Evolutionary conservation across 1,284 basidiomycete species (phyloP).

Genomic region (Prillingera fragicola): DNA sequence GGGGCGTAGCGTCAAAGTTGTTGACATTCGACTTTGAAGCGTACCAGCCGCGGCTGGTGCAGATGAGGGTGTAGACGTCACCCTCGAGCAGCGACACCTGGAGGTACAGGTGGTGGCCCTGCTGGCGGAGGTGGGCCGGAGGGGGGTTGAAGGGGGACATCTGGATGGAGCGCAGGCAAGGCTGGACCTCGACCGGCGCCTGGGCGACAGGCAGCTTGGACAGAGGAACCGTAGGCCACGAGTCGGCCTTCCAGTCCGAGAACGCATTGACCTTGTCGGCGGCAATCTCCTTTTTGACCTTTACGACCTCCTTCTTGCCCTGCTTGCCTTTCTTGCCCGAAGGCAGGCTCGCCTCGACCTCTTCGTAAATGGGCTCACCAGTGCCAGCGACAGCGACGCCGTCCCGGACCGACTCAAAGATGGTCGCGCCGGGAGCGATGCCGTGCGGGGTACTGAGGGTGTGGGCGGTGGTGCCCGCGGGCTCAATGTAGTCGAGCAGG

Average conservation of each 20-base stretch:
- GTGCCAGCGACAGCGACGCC: constrained; percentile 31
- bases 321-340: constrained; percentile 31
- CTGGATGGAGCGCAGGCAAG: constrained; percentile 50
- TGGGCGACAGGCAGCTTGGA: constrained; percentile 43
- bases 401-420: constrained; percentile 52
- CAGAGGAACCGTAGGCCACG: constrained; percentile 31
- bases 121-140: constrained; percentile 52
- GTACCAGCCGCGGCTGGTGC: constrained; percentile 54
- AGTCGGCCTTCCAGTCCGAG: constrained; percentile 42
- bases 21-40: constrained; percentile 51
- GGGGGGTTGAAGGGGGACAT: constrained; percentile 58
- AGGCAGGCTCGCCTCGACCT: constrained; percentile 29
- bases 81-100: constrained; percentile 54
- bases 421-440: constrained; percentile 49
- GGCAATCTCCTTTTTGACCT: constrained; percentile 35
- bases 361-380: constrained; percentile 28
- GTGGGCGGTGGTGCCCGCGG: constrained; percentile 45
- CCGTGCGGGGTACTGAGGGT: constrained; percentile 47
- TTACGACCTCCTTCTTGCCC: constrained; percentile 37
- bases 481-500: constrained; percentile 50
- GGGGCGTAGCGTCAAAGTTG: constrained; percentile 50
- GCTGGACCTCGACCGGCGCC: constrained; percentile 35
- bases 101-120: constrained; percentile 56
- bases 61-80: constrained; percentile 53
- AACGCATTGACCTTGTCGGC: constrained; percentile 44